phyloP scores from a whole-genome alignment of 2,329 filamentous ascomycete genomes.

The Penicillium psychrosexuale region DNA sequence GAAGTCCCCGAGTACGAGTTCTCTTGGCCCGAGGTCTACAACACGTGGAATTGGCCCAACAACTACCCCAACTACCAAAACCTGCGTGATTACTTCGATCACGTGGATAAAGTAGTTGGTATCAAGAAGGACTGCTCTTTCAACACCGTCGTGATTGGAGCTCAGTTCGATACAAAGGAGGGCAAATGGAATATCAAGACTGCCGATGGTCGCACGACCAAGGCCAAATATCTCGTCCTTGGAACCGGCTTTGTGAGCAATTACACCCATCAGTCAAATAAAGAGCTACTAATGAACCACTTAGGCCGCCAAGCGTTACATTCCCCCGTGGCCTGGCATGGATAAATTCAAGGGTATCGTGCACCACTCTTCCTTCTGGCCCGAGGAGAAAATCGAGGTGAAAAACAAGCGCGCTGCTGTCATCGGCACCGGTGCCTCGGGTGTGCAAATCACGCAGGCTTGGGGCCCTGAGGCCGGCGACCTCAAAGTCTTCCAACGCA shows the following conservation, averaged over 20 bases:
- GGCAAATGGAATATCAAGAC: constrained; percentile 47
- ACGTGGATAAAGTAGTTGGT: constrained; percentile 45
- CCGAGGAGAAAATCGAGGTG: constrained; percentile 47
- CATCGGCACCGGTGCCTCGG: constrained; percentile 57
- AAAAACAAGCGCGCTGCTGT: constrained; percentile 50
- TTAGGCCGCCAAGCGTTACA: constrained; percentile 41
- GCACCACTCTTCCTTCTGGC: constrained; percentile 58
- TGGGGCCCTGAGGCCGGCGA: constrained; percentile 53
- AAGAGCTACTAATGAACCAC: not conserved
- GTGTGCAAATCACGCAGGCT: constrained; percentile 58
- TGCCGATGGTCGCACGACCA: constrained; percentile 40
- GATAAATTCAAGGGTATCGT: constrained; percentile 50
- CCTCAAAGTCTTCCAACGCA: constrained; percentile 63
- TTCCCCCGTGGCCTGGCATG: constrained; percentile 40
- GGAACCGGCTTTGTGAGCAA: constrained; percentile 44
- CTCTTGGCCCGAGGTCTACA: constrained; percentile 49
- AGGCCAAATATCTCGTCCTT: constrained; percentile 46
- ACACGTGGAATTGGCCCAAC: constrained; percentile 46
- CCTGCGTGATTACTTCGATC: constrained; percentile 47
- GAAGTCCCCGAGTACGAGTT: constrained; percentile 55
- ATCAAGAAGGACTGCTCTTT: constrained; percentile 48
- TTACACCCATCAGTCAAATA: not conserved
- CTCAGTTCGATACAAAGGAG: constrained; percentile 38
- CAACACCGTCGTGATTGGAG: constrained; percentile 43
- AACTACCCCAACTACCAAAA: constrained; percentile 36